Evolutionary conservation across 2,329 filamentous ascomycete species (phyloP), one percentile per base, ranked within the genome.

Genomic region (Hypoxylon sp.): DNA sequence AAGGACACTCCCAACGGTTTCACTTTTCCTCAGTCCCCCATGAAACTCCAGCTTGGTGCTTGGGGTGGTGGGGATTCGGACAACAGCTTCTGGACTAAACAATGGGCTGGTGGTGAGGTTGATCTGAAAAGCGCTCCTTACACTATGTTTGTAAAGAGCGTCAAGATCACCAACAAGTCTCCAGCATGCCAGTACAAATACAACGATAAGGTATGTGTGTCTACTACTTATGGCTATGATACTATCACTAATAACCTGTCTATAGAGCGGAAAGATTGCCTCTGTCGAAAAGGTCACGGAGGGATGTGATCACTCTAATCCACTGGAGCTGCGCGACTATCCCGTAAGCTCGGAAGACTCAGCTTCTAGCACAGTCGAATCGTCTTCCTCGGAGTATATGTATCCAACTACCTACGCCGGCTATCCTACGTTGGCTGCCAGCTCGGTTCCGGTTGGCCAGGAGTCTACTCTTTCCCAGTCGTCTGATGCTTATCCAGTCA

Each of bases 81-180:
- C 7, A 67, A 67, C 19, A 63, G 52, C 35, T 51, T 61, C 26
- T 65, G 61, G 59, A 69, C 67, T 15, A 64, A 62, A 15, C 51
- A 67, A 48, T 68, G 67, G 67, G 66, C 66, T 36, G 67, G 67
- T 4, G 65, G 67, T 8, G 59, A 66, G 42, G 63, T 67, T 15
- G 62, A 69, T 32, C 51, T 63, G 54, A 62, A 55, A 6, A 38
- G 31, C 1, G 59, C 35, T 32, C 67, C 67, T 4, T 69, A 68
- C 35, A 67, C 60, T 2, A 65, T 63, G 58, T 63, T 59, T n/a
- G 65, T 69, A 12, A 62, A 60, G 50, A 68, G 66, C 27, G 66
- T 68, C 42, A 67, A 62, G 16, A 69, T 69, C 40, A 68, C 62
- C 11, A 68, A 68, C 51, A 68, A 68, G 45, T 65, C 67, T 46